Conservation (phyloP, 192 early-diverging fungal species). For the Entomortierella parvispora region DNA sequence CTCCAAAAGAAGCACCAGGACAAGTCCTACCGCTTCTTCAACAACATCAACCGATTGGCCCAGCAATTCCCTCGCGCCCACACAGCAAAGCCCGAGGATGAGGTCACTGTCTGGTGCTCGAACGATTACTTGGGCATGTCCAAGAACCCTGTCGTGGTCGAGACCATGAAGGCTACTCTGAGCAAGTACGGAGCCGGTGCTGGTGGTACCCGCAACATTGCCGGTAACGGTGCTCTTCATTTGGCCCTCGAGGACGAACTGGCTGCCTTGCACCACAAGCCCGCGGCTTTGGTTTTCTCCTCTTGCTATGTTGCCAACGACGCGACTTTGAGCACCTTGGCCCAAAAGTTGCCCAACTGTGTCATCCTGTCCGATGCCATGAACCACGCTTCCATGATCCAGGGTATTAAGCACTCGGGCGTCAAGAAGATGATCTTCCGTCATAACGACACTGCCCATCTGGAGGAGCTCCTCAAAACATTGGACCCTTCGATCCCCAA, state of each 20-base stretch:
- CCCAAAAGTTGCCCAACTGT: slow-evolving; percentile 87
- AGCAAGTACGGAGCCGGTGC: slow-evolving; percentile 98
- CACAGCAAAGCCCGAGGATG: slow-evolving; percentile 83
- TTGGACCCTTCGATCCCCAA: slow-evolving; percentile 89
- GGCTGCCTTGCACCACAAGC: slow-evolving; percentile 91
- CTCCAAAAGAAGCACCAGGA: slow-evolving; percentile 96
- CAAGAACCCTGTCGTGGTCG: slow-evolving; percentile 84
- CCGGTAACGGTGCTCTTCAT: slow-evolving; percentile 96
- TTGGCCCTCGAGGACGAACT: slow-evolving; percentile 91
- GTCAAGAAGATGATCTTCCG: slow-evolving; percentile 90
- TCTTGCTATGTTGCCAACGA: slow-evolving; percentile 99
- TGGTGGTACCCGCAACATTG: slow-evolving; percentile 99
- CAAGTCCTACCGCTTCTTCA: slow-evolving; percentile 99
- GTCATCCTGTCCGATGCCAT: slow-evolving; percentile 94
- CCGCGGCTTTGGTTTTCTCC: slow-evolving; percentile 92
- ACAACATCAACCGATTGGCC: slow-evolving; percentile 99
- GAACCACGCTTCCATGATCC: slow-evolving; percentile 99
- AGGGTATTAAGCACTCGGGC: slow-evolving; percentile 93
- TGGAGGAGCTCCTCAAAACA: slow-evolving; percentile 84
- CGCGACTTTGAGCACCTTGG: slow-evolving; percentile 91
- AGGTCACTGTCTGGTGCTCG: slow-evolving; percentile 98
- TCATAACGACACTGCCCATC: slow-evolving; percentile 92
- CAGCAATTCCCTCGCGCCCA: slow-evolving; percentile 93
- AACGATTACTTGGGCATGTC: slow-evolving; percentile 99
- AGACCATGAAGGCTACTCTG: slow-evolving; percentile 94